These are phyloP conservation scores for Pichia sp. DNA, from an alignment of 1,139 yeast species.

Conservation along the genomic window DNA sequence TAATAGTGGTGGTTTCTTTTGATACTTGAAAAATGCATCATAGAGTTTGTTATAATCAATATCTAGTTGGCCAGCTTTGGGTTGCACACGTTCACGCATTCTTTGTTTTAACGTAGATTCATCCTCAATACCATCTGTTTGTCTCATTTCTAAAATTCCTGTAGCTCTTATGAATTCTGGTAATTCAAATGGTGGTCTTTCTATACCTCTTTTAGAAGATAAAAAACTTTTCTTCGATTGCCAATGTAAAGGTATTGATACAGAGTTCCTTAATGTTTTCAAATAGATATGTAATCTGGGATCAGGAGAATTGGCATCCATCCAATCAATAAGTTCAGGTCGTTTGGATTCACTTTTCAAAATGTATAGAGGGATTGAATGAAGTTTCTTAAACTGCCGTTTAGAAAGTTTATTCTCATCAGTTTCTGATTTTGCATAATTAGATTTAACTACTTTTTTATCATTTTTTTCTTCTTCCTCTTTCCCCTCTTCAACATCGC, in stretches of 20 bases:
- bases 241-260: conserved; percentile 88
- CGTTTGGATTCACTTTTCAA: conserved; percentile 53
- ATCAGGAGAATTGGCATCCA: conserved; percentile 78
- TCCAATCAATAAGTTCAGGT: conserved; percentile 83
- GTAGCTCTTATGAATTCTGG: conserved; percentile 78
- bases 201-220: conserved; percentile 65
- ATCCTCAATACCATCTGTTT: conserved; percentile 38
- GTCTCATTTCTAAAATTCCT: conserved; percentile 85
- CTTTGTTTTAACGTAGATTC: conserved; percentile 49
- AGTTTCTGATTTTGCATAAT: conserved; percentile 14
- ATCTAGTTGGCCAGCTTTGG: conserved; percentile 81
- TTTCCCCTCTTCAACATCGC: neutral
- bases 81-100: conserved; percentile 82
- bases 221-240: conserved; percentile 70
- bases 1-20: conserved; percentile 63
- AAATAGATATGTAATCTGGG: conserved; percentile 62
- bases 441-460: conserved; percentile 21
- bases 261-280: conserved; percentile 60
- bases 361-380: conserved; percentile 60
- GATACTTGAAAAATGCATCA: conserved; percentile 81
- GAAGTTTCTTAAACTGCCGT: conserved; percentile 43
- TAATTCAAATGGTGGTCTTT: conserved; percentile 64
- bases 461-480: conserved; percentile 23
- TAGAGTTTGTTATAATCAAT: conserved; percentile 78
- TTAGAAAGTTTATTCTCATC: conserved; percentile 20